Percentiles rank a stretch among this genome's conserved stretches.
Evolutionary conservation across 169 alveolate species (phyloP).

Genomic region (Plasmodium yoelii): DNA sequence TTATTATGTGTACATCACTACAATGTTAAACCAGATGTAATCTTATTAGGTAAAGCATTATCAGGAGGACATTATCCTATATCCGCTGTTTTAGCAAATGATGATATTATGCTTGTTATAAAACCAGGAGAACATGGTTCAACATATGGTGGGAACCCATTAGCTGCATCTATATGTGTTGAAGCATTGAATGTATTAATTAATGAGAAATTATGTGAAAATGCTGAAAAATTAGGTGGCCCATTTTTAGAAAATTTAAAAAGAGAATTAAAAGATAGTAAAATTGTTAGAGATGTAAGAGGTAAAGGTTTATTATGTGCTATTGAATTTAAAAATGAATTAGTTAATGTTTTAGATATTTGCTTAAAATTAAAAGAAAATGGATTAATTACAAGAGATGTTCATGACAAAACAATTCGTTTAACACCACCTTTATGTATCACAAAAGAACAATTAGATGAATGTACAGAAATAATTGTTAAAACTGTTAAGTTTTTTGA

Average conservation of each 20-base stretch:
- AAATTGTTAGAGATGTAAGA: slow-evolving; percentile 56
- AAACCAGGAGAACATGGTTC: slow-evolving; percentile 96
- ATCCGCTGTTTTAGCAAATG: slow-evolving; percentile 91
- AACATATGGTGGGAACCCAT: slow-evolving; percentile 92
- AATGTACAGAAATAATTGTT: slow-evolving; percentile 83
- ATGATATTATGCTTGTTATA: slow-evolving; percentile 90
- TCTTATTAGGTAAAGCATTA: slow-evolving; percentile 93
- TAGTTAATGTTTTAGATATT: slow-evolving; percentile 64
- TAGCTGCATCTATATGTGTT: slow-evolving; percentile 90
- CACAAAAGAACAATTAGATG: slow-evolving; percentile 84
- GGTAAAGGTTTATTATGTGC: slow-evolving; percentile 93
- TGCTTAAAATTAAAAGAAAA: slow-evolving; percentile 84
- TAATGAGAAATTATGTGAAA: slow-evolving; percentile 91
- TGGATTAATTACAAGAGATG: slow-evolving; percentile 92
- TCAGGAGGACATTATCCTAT: slow-evolving; percentile 95
- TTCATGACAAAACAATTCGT: slow-evolving; percentile 91
- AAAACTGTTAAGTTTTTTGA: slow-evolving; percentile 78
- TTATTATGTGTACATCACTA: slow-evolving; percentile 86
- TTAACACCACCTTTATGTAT: slow-evolving; percentile 94
- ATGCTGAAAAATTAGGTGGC: slow-evolving; percentile 86
- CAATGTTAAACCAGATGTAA: slow-evolving; percentile 91
- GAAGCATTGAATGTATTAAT: slow-evolving; percentile 89
- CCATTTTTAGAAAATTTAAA: slow-evolving; percentile 80
- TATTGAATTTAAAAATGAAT: slow-evolving; percentile 85
- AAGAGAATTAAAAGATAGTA: slow-evolving; percentile 46